These are phyloP conservation scores for Cytospora schulzeri DNA, from an alignment of 2,329 filamentous ascomycete species.

Conservation along the genomic window DNA sequence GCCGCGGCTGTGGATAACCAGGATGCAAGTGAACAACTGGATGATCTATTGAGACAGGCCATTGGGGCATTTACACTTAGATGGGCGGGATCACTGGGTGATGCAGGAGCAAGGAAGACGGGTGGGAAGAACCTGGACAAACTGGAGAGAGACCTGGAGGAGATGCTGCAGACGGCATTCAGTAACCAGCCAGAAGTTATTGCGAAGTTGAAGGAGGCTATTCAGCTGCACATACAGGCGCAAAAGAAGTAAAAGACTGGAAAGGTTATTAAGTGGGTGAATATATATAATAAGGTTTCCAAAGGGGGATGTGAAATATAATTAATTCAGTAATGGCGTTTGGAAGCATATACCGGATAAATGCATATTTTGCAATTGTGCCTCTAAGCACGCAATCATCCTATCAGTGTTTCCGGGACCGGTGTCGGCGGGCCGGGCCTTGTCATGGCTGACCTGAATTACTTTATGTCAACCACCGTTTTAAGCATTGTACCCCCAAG, in stretches of 20 bases:
- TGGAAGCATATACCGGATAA: neutral
- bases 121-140: slow-evolving; percentile 54
- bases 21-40: slow-evolving; percentile 66
- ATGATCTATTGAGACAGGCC: slow-evolving; percentile 62
- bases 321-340: neutral
- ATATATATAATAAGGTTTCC: neutral
- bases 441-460: slow-evolving; percentile 1
- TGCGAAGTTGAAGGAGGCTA: slow-evolving; percentile 62
- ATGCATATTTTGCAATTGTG: slow-evolving; percentile 9
- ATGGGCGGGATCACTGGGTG: slow-evolving; percentile 56
- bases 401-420: slow-evolving; percentile 22
- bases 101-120: slow-evolving; percentile 49
- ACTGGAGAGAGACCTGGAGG: slow-evolving; percentile 59
- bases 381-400: slow-evolving; percentile 21
- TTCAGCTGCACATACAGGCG: slow-evolving; percentile 57
- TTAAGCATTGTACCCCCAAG: neutral
- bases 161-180: slow-evolving; percentile 59
- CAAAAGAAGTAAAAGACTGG: slow-evolving; percentile 35
- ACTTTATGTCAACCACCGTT: neutral
- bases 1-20: slow-evolving; percentile 45
- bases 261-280: neutral
- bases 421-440: slow-evolving; percentile 23
- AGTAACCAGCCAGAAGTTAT: slow-evolving; percentile 61
- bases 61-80: slow-evolving; percentile 65
- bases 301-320: neutral